These are phyloP conservation scores for Chlorella sp. DNA, from an alignment of 139 green algal genomes.

Conservation along the genomic window DNA sequence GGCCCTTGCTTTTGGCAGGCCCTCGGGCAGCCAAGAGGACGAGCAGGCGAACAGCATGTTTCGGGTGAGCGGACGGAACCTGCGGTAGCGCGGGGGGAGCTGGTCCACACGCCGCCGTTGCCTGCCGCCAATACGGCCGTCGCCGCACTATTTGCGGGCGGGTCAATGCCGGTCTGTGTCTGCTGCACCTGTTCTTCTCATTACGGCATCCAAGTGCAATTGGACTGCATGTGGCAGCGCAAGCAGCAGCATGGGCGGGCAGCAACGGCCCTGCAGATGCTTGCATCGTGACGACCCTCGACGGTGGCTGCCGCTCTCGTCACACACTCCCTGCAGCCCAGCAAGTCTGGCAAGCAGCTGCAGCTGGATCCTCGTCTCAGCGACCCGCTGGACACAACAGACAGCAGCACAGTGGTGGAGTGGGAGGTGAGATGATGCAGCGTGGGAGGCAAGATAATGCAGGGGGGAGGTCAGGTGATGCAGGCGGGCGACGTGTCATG, in stretches of 20 bases:
- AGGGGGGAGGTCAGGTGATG: slow-evolving; percentile 4
- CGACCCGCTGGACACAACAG: not conserved
- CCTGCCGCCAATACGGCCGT: not conserved
- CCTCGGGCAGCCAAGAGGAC: not conserved
- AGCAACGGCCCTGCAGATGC: not conserved
- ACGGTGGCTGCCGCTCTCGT: not conserved
- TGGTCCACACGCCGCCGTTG: not conserved
- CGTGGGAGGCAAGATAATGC: slow-evolving; percentile 1
- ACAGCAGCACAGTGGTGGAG: not conserved
- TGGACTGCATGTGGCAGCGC: too few species aligned
- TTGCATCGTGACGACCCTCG: not conserved
- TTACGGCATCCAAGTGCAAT: too few species aligned
- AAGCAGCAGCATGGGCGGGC: too few species aligned
- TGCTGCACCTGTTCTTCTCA: not conserved
- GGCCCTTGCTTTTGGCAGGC: not conserved
- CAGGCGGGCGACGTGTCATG: too few species aligned
- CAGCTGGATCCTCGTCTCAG: slow-evolving; percentile 16
- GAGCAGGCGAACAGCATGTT: not conserved
- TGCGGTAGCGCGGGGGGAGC: not conserved
- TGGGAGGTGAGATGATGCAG: slow-evolving; percentile 8
- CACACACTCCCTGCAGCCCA: not conserved
- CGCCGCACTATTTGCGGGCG: not conserved
- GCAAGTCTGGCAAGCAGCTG: not conserved
- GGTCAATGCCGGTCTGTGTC: not conserved
- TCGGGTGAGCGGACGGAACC: not conserved